These are phyloP conservation scores for Aspergillus panamensis DNA, from an alignment of 495 filamentous ascomycete genomes.

Conservation along the genomic window DNA sequence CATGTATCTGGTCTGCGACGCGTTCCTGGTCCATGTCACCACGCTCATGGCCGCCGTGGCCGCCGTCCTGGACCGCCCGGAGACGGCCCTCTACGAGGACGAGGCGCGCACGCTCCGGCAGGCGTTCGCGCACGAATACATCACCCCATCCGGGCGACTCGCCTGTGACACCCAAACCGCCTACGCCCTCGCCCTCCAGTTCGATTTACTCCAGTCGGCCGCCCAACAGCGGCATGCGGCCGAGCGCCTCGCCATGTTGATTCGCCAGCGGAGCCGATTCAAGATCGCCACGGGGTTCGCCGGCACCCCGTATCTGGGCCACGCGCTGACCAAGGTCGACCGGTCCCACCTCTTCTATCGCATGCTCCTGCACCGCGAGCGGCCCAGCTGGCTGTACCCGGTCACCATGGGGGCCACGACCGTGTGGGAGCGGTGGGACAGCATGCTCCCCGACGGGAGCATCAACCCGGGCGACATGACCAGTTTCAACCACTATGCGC, in stretches of 20 bases:
- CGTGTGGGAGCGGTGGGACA: constrained; percentile 57
- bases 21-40: constrained; percentile 23
- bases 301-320: constrained; percentile 46
- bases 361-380: constrained; percentile 37
- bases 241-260: constrained; percentile 32
- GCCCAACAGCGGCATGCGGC: constrained; percentile 33
- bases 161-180: constrained; percentile 49
- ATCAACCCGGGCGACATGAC: constrained; percentile 54
- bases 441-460: constrained; percentile 46
- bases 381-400: constrained; percentile 51
- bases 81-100: constrained; percentile 32
- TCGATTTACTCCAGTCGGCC: constrained; percentile 33
- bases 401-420: constrained; percentile 51
- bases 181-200: constrained; percentile 40
- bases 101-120: constrained; percentile 7
- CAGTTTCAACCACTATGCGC: constrained; percentile 52
- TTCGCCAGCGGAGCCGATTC: constrained; percentile 33
- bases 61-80: constrained; percentile 25
- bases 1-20: constrained; percentile 43
- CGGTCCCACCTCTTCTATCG: constrained; percentile 30
- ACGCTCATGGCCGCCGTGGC: no score
- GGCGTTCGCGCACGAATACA: constrained; percentile 42
- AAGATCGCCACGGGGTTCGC: constrained; percentile 52
- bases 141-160: constrained; percentile 36
- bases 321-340: constrained; percentile 37